Evolutionary conservation across 2,329 filamentous ascomycete genomes (phyloP), one percentile per base, ranked within the genome.

Genomic region (Coniochaeta sp.): DNA sequence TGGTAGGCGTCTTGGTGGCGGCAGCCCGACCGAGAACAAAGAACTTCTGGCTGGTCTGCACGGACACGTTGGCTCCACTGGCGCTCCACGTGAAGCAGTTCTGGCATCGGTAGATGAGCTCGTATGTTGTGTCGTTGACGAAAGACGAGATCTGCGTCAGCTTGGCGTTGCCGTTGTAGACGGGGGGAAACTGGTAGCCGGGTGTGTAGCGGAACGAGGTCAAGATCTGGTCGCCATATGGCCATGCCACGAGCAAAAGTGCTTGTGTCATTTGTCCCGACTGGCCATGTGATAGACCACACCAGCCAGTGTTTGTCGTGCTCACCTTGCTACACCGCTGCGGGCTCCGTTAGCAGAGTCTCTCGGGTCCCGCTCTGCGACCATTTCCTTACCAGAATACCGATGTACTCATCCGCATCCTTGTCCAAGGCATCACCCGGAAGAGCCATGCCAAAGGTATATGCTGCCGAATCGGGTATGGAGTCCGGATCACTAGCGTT

Each of bases 21-120:
- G 84, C 79, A 7, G 81, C 83, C 75, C 82, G 86, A 8, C 84
- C 85, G 19, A 87, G 70, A 28, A 84, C 70, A 16, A 81, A 69
- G 19, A 68, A 64, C 1, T 77, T 77, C 2, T 63, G 66, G 54
- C 72, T 79, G 14, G 82, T 84, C 4, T 74, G 74, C 2, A 75
- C 74, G 3, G 72, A 74, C 0, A 75, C 75, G 1, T 71, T 73
- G 38, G 73, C 72, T 3, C 79, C 79, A 28, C 77, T 74, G 44
- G 83, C 75, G 64, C 81, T 72, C 79, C 82, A 86, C 1, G 74
- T 66, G 24, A 84, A 73, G 69, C 83, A 86, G 64, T 78, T 77
- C 64, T 85, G 71, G 71, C 87, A 90, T 55, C 84, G 79, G 73
- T 88, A 90, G n/a, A 88, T 79, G 55, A 89, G 68, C 54, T 81